phyloP scores from a whole-genome alignment of 129 eudicot genomes.

The Ambrosia trifida region DNA sequence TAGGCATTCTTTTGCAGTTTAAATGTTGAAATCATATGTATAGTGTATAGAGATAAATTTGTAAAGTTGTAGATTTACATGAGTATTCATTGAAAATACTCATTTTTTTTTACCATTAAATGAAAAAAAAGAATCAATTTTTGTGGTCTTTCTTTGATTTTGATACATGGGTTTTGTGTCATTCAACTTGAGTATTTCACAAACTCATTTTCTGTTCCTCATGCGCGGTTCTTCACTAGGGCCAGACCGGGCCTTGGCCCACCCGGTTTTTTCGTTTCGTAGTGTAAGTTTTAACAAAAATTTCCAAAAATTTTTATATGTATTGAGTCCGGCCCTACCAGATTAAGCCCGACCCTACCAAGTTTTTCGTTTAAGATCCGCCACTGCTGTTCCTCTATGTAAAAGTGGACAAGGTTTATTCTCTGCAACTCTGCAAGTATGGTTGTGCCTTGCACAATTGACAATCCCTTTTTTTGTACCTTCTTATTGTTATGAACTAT shows the following conservation, averaged over 20 bases:
- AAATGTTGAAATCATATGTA: slow-evolving; percentile 22
- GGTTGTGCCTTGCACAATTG: slow-evolving; percentile 3
- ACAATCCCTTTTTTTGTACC: neutral
- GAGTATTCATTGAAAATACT: slow-evolving; percentile 13
- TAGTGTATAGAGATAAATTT: slow-evolving; percentile 23
- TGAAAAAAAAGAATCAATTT: slow-evolving; percentile 13
- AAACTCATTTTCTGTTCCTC: neutral
- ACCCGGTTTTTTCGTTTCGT: too few species aligned
- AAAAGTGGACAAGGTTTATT: neutral
- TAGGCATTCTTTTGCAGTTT: slow-evolving; percentile 30
- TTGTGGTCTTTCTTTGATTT: slow-evolving; percentile 24
- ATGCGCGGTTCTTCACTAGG: too few species aligned
- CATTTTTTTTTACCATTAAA: slow-evolving; percentile 27
- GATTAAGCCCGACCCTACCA: too few species aligned
- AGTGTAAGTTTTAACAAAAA: too few species aligned
- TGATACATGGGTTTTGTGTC: slow-evolving; percentile 16
- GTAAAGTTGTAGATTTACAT: slow-evolving; percentile 25
- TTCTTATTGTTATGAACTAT: neutral
- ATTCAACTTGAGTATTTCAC: neutral
- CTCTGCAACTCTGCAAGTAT: slow-evolving; percentile 11
- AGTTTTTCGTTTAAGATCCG: too few species aligned
- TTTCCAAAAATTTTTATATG: too few species aligned
- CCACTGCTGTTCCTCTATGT: neutral
- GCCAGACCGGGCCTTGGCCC: too few species aligned
- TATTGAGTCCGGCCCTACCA: too few species aligned